These are phyloP conservation scores for Agrostemma githago DNA, from an alignment of 148 eudicot species.

Conservation along the genomic window DNA sequence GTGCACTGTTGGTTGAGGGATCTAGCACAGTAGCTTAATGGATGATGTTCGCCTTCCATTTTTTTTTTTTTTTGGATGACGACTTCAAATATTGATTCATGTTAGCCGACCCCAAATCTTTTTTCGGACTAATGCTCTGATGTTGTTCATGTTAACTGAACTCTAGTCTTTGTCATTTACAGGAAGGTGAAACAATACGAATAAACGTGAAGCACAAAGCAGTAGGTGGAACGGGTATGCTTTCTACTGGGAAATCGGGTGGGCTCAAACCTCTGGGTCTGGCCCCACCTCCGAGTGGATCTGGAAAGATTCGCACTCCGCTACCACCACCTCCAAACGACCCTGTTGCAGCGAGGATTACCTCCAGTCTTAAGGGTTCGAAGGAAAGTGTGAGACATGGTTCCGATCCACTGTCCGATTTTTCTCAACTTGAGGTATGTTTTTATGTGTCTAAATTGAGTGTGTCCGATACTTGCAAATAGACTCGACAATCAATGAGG, in stretches of 20 bases:
- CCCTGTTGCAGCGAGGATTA: conserved; percentile 63
- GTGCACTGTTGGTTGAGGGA: too few relatives aligned
- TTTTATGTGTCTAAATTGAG: conserved; percentile 8
- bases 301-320: conserved; percentile 63
- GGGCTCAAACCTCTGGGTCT: conserved; percentile 55
- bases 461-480: neutral
- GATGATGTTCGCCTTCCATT: too few relatives aligned
- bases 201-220: conserved; percentile 94
- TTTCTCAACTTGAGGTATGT: conserved; percentile 83
- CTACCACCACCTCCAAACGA: conserved; percentile 99
- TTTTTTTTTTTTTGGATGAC: too few relatives aligned
- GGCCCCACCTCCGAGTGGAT: conserved; percentile 71
- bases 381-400: conserved; percentile 33
- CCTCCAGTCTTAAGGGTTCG: conserved; percentile 40
- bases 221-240: conserved; percentile 76
- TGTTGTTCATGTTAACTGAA: neutral
- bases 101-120: too few relatives aligned
- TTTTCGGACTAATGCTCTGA: too few relatives aligned
- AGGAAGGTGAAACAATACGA: conserved; percentile 99
- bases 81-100: too few relatives aligned
- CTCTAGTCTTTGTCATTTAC: conserved; percentile 11
- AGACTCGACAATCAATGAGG: too few relatives aligned
- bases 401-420: conserved; percentile 70
- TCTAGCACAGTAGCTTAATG: too few relatives aligned
- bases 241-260: conserved; percentile 63